Evolutionary conservation across 805 yeast genomes (phyloP).

Genomic region (Pichia paraexigua): DNA sequence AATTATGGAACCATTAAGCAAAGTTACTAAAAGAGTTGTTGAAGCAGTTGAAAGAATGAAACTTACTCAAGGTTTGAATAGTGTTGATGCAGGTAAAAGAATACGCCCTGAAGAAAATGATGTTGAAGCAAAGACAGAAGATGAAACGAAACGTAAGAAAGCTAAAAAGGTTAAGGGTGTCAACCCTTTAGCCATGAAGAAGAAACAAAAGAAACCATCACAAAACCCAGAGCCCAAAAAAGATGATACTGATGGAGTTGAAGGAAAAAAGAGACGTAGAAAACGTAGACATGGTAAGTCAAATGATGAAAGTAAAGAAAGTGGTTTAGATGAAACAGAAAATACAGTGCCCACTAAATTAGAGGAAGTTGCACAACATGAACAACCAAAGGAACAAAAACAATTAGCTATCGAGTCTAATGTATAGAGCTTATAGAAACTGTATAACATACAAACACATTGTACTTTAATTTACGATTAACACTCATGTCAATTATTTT

Average conservation of each 20-base stretch:
- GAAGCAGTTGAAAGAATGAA: conserved; percentile 53
- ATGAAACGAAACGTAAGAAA: conserved; percentile 7
- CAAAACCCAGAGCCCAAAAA: neutral
- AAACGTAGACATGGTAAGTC: neutral
- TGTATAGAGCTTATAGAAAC: neutral
- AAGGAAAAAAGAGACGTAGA: neutral
- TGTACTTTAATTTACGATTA: neutral
- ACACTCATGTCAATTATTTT: neutral
- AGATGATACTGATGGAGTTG: neutral
- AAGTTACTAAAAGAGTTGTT: conserved; percentile 50
- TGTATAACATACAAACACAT: neutral
- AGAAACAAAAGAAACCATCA: conserved; percentile 38
- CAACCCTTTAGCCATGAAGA: conserved; percentile 85
- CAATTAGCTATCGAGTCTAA: neutral
- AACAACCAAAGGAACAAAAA: neutral
- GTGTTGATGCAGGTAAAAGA: conserved; percentile 41
- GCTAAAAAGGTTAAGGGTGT: conserved; percentile 59
- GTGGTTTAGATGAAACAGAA: neutral
- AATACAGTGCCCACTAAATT: neutral
- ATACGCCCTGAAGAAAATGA: conserved; percentile 7
- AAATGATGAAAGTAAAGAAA: neutral
- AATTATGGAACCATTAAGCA: conserved; percentile 91
- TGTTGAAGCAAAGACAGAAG: conserved; percentile 14
- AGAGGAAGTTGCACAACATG: neutral
- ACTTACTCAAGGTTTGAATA: conserved; percentile 72